phyloP scores from a whole-genome alignment of 2,329 filamentous ascomycete species.

The Colletotrichum spaethianum region DNA sequence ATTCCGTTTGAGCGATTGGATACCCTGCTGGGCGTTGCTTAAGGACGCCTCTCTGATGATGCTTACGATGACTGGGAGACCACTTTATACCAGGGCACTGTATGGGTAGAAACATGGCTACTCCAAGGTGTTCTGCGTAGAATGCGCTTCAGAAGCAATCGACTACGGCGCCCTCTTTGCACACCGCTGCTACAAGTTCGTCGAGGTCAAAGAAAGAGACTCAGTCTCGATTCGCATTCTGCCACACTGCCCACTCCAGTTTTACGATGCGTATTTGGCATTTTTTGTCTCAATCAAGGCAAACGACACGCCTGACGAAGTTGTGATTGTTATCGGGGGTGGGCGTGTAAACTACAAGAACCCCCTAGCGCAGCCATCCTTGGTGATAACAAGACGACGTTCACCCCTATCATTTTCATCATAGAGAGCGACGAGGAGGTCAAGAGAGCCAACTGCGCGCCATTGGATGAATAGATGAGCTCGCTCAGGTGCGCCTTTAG shows the following conservation, averaged over 20 bases:
- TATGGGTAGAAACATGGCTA: not conserved
- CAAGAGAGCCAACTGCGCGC: too few relatives aligned
- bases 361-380: not conserved
- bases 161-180: not conserved
- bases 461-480: too few relatives aligned
- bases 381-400: not conserved
- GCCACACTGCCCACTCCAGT: too few relatives aligned
- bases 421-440: too few relatives aligned
- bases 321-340: not conserved
- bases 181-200: not conserved
- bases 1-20: too few relatives aligned
- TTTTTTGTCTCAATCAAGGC: not conserved
- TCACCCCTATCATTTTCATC: not conserved
- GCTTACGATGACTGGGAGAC: too few relatives aligned
- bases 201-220: not conserved
- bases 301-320: not conserved
- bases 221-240: not conserved
- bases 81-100: not conserved
- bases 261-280: not conserved
- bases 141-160: not conserved
- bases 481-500: too few relatives aligned
- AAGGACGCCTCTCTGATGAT: too few relatives aligned
- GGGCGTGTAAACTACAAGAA: not conserved
- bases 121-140: not conserved
- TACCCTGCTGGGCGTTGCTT: too few relatives aligned